Evolutionary conservation across 2,329 filamentous ascomycete species (phyloP), one percentile per base, ranked within the genome.

Genomic region (Zymoseptoria passerinii): DNA sequence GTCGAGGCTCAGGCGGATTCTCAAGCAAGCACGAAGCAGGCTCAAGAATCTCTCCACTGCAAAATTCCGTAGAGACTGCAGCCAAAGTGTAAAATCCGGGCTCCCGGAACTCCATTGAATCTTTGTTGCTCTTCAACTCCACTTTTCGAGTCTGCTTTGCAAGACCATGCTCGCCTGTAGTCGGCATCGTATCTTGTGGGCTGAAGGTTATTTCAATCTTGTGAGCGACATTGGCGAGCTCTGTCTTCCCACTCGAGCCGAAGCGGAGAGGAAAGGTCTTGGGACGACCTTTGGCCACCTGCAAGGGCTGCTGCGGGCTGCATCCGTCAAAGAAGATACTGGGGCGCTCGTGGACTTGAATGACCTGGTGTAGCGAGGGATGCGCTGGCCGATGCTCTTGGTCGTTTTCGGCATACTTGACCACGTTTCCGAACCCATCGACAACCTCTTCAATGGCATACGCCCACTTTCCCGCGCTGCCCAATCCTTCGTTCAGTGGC

Each of bases 401-500:
- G n/a, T 94, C 88, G 13, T 81, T 77, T 2, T 80, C 74, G 3
- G 81, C 77, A 70, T 96, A 99, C 63, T 85, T 88, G 59, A 92
- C 86, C 44, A 87, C 76, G 67, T 99, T 99, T 52, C 92, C 92
- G 65, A 92, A 88, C 2, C 85, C 92, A 76, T 99, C 94, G 60
- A 90, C 85, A 8, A 99, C 90, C 72, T 96, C 90, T 65, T 96
- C 90, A 55, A 99, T 85, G 1, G 88, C 86, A 71, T 97, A 99
- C 61, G 88, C 81, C 92, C 92, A 97, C 55, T 85, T 81, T 16
- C 92, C 94, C 54, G 87, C 82, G 6, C 81, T 80, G 53, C 83
- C 84, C 76, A 99, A 84, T 4, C 92, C 92, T 73, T 99, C 95
- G 69, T 96, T 97, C 58, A 99, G 77, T 4, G 90, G 85, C 19